Base-by-base conservation (phyloP, 371 early-diverging fungal species). In the Funneliformis caledonium region DNA sequence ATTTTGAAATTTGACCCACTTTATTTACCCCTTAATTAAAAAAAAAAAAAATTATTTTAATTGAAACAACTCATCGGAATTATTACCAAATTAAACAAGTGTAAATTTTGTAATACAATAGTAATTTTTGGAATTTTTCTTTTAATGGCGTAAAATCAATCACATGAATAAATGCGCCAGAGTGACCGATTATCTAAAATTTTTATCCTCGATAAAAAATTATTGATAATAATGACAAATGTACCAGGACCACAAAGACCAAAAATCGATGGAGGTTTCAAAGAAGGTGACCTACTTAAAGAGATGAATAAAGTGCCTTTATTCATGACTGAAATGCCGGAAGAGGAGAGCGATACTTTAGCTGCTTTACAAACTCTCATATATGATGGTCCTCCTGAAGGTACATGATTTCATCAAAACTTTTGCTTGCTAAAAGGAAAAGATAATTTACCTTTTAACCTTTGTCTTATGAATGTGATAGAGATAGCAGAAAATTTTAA, bases 381-480 rank as follows among this genome's bases (percentile, higher is more conserved):
- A 1, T 97, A 93, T 83, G 98, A 98, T 78, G 99, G 98, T 45
- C 92, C 97, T 62, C 98, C 98, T 1, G 97, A 96, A 87, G 95
- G 95, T 95, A 87, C 14, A 43, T 47, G 69, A 60, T 80, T 50
- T 31, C 47, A 22, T 37, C 72, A 37, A 43, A 67, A 73, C 19
- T 9, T 48, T 72, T 83, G 60, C 16, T 48, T 14, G 26, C 11
- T 22, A 48, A 19, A 16, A 19, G 16, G 4, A 56, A 19, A 22
- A 31, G 26, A 37, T 5, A 12, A 42, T 7, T 50, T 50, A 10
- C 12, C n/a, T 45, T 26, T 8, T 22, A 26, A 73, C 12, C 50
- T 45, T 26, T 75, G 8, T n/a, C 4, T 31, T 78, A 26, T 31
- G 50, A 48, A 16, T 52, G 1, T 60, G 1, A 65, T 82, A 96